Evolutionary conservation across 352 stramenopile genomes (phyloP), one percentile per base, ranked within the genome.

Genomic region (Phytopythium delawarense): DNA sequence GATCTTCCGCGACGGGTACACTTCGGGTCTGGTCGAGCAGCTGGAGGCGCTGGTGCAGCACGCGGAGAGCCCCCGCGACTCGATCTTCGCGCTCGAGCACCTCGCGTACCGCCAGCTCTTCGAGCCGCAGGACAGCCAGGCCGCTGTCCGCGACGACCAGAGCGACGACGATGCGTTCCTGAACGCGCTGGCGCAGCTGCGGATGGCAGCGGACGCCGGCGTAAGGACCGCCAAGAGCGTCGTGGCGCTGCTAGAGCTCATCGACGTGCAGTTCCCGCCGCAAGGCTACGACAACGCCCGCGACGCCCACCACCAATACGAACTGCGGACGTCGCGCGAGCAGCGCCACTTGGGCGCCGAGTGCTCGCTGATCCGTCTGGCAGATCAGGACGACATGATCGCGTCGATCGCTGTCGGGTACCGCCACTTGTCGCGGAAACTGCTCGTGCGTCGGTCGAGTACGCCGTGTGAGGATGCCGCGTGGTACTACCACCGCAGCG

Each of bases 101-200:
- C 66, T 89, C 20, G 82, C 81, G n/a, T 87, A 78, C 62, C 72
- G 80, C 56, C 69, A 75, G 50, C 74, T 91, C 4, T 89, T 91
- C 60, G 78, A 89, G 32, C 72, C 78, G 0, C 63, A 62, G 18
- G 34, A 20, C 4, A 23, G 61, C 32, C 44, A 61, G 0, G 62
- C 61, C 16, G 42, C 15, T 3, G 34, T 59, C 30, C 42, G 58
- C 0, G 44, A 39, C 21, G 53, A 15, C 7, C 23, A 23, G n/a
- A 40, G 64, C 28, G 57, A 72, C 7, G 65, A 72, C 18, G 67
- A 78, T 23, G 4, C 57, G 9, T 88, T 85, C 62, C 56, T 71
- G 20, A 56, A 73, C 25, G 79, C 79, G 13, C 71, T 89, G 30
- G 53, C 63, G 25, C 71, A 84, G 37, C 62, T 91, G 0, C 66